These are phyloP conservation scores for Mimosa pudica DNA, from an alignment of 306 rosid species.

Conservation along the genomic window DNA sequence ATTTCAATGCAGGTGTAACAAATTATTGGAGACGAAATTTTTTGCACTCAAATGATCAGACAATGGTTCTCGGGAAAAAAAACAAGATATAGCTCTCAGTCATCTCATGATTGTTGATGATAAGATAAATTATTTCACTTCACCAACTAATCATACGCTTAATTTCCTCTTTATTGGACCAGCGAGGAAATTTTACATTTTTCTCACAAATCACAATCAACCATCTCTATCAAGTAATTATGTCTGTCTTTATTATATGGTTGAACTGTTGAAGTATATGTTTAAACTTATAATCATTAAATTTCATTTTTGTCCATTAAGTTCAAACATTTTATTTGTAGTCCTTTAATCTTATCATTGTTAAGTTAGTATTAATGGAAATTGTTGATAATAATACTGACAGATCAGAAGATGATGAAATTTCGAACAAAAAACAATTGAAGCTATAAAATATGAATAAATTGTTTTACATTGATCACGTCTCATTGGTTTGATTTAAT, in stretches of 20 bases:
- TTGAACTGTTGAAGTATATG: too few relatives aligned
- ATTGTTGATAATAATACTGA: too few relatives aligned
- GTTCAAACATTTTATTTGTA: too few relatives aligned
- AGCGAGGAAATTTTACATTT: neutral
- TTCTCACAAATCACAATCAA: neutral
- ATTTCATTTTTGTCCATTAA: too few relatives aligned
- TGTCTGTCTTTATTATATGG: neutral
- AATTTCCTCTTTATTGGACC: neutral
- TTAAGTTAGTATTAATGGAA: too few relatives aligned
- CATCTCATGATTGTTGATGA: neutral
- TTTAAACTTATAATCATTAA: too few relatives aligned
- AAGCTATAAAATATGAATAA: too few relatives aligned
- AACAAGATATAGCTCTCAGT: neutral
- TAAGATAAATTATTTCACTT: slow-evolving; percentile 2
- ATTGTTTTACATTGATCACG: too few relatives aligned
- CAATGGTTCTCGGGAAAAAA: neutral
- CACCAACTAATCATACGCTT: neutral
- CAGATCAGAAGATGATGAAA: too few relatives aligned
- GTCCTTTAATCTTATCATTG: too few relatives aligned
- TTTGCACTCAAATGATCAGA: neutral
- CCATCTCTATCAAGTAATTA: neutral
- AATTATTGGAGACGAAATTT: neutral
- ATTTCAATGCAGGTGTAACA: neutral
- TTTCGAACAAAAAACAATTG: too few relatives aligned
- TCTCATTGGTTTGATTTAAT: too few relatives aligned